Evolutionary conservation across 176 grass and related monocot genomes (phyloP).

Genomic region (Hyparrhenia diplandra): DNA sequence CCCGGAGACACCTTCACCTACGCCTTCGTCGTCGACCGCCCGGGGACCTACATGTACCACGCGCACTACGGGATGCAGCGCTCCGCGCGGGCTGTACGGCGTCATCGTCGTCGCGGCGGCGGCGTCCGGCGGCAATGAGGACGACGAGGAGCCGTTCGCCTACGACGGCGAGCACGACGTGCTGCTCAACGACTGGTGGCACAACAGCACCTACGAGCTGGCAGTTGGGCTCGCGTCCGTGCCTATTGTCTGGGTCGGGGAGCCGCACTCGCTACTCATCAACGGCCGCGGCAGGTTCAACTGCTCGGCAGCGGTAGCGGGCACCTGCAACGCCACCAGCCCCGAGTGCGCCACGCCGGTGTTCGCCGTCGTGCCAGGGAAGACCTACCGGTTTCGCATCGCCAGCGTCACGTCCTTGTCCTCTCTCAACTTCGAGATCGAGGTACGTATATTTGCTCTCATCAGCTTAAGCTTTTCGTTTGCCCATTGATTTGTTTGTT

Average conservation of each 20-base stretch:
- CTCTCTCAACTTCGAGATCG: conserved; percentile 81
- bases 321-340: conserved; percentile 23
- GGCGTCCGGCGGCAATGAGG: no score
- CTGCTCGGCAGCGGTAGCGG: conserved; percentile 30
- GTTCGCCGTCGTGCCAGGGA: conserved; percentile 64
- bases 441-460: no score
- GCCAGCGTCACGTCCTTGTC: conserved; percentile 72
- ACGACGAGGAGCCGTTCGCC: conserved; percentile 16
- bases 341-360: conserved; percentile 47
- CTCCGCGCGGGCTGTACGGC: conserved; percentile 67
- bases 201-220: conserved; percentile 75
- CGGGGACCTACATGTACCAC: conserved; percentile 68
- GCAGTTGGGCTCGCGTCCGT: conserved; percentile 33
- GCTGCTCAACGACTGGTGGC: conserved; percentile 85
- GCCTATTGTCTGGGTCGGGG: conserved; percentile 38
- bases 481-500: no score
- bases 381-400: conserved; percentile 70
- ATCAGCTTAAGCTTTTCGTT: no score
- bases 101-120: conserved; percentile 48
- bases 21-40: conserved; percentile 59
- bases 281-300: conserved; percentile 30
- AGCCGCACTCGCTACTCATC: conserved; percentile 68
- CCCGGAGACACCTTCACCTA: conserved; percentile 65
- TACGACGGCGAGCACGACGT: conserved; percentile 65
- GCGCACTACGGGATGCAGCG: conserved; percentile 88